Percentiles rank a stretch among this genome's conserved stretches.
Evolutionary conservation across 129 eudicot species (phyloP).

Genomic region (Mikania micrantha): DNA sequence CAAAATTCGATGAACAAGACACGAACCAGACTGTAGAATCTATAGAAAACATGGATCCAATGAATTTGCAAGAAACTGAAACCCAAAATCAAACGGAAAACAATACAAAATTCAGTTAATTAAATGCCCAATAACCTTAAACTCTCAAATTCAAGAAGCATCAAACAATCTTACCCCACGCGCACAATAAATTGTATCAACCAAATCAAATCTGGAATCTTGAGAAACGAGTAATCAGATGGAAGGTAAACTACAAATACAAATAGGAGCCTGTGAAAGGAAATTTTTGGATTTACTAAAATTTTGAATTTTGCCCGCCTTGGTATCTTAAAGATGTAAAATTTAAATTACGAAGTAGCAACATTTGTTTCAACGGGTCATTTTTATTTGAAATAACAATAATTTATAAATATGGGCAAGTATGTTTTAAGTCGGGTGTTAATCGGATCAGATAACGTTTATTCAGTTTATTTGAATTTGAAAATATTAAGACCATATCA

Average conservation of each 20-base stretch:
- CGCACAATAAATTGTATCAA: not conserved
- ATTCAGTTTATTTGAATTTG: too few species aligned
- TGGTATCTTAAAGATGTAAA: not conserved
- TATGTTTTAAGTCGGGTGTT: too few species aligned
- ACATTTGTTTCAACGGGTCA: not conserved
- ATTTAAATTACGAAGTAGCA: not conserved
- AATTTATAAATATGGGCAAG: too few species aligned
- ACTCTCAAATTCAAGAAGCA: not conserved
- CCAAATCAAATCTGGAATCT: not conserved
- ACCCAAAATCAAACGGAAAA: not conserved
- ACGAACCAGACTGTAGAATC: not conserved
- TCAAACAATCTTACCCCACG: constrained; percentile 14
- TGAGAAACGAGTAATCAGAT: constrained; percentile 14
- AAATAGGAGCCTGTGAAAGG: constrained; percentile 7
- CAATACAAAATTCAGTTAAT: constrained; percentile 9
- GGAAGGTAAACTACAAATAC: not conserved
- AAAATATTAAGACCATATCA: too few species aligned
- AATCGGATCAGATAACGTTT: too few species aligned
- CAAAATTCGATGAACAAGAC: not conserved
- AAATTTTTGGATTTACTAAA: constrained; percentile 5
- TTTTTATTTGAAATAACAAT: too few species aligned
- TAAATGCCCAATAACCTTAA: not conserved
- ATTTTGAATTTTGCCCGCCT: constrained; percentile 37
- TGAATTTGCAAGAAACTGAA: not conserved
- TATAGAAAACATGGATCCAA: not conserved